Evolutionary conservation across 257 asterid species (phyloP), one percentile per base, ranked within the genome.

Genomic region (Phtheirospermum japonicum): DNA sequence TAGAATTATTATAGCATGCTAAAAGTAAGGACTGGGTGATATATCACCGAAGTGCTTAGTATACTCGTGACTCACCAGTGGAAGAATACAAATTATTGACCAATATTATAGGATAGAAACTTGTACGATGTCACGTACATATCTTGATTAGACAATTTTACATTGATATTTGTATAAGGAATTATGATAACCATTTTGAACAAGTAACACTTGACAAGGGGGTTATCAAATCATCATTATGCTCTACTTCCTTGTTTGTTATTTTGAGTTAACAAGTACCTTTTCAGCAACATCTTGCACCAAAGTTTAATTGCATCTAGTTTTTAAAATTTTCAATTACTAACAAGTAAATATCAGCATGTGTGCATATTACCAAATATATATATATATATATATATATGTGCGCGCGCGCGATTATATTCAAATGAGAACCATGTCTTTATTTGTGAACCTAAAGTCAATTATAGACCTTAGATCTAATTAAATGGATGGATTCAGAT

Each of bases 141-240:
- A n/a, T n/a, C n/a, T n/a, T n/a, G n/a, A n/a, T n/a, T n/a, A 31
- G 34, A 23, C 13, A 7, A n/a, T 34, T 14, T 57, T 33, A 34
- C 46, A 10, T 9, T 14, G n/a, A 33, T 20, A 12, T n/a, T n/a
- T n/a, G n/a, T n/a, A n/a, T n/a, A n/a, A n/a, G n/a, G n/a, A n/a
- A 23, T 28, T 2, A 26, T 13, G n/a, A 51, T 9, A 50, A 10
- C 20, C 54, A 34, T 26, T 13, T 50, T 36, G 17, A 26, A 51
- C 36, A 50, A 39, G 45, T 13, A 36, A 50, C 67, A 19, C 56
- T 39, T 57, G 10, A 45, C 18, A 65, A 56, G 33, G 67, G 64
- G 26, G 37, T 51, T 59, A 26, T 58, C 42, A 67, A 40, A 19
- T 36, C 72, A 63, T 19, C 50, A 46, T 14, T 19, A 48, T 7